Evolutionary conservation across 306 rosid genomes (phyloP).

Genomic region (Ceratonia siliqua): DNA sequence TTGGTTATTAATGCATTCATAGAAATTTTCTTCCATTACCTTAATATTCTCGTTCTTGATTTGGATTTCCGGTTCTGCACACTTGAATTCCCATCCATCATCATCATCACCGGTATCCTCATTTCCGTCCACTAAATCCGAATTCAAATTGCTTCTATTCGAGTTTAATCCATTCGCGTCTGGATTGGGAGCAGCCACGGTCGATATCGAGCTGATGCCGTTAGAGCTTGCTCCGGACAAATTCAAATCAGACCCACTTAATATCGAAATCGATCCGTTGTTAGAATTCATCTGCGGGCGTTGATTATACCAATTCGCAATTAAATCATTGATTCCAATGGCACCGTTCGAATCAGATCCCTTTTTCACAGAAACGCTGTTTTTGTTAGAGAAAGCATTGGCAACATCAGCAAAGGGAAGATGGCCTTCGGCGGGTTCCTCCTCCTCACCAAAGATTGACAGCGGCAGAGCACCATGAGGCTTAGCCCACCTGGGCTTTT

Average conservation of each 20-base stretch:
- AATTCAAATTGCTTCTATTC: constrained; percentile 34
- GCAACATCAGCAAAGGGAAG: constrained; percentile 26
- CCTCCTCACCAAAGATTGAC: constrained; percentile 79
- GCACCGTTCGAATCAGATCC: constrained; percentile 48
- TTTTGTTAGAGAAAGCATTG: constrained; percentile 31
- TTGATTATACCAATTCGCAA: constrained; percentile 48
- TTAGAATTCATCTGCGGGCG: constrained; percentile 36
- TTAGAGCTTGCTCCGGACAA: constrained; percentile 21
- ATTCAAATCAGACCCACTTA: constrained; percentile 17
- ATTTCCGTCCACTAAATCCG: constrained; percentile 34
- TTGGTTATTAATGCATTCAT: background rate
- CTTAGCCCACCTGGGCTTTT: constrained; percentile 44
- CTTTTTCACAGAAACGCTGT: constrained; percentile 32
- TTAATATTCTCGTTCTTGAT: constrained; percentile 35
- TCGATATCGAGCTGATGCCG: background rate
- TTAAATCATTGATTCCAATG: constrained; percentile 49
- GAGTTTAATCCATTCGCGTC: constrained; percentile 27
- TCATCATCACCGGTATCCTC: constrained; percentile 50
- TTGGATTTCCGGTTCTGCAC: constrained; percentile 57
- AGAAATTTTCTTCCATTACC: constrained; percentile 32
- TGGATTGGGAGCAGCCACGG: constrained; percentile 8
- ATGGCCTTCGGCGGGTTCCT: constrained; percentile 35
- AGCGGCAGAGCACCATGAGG: constrained; percentile 79
- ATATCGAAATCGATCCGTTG: constrained; percentile 43
- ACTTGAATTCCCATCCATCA: constrained; percentile 96